Evolutionary conservation across 441 rosid species (phyloP).

Genomic region (Pelargonium myrrhifolium): DNA sequence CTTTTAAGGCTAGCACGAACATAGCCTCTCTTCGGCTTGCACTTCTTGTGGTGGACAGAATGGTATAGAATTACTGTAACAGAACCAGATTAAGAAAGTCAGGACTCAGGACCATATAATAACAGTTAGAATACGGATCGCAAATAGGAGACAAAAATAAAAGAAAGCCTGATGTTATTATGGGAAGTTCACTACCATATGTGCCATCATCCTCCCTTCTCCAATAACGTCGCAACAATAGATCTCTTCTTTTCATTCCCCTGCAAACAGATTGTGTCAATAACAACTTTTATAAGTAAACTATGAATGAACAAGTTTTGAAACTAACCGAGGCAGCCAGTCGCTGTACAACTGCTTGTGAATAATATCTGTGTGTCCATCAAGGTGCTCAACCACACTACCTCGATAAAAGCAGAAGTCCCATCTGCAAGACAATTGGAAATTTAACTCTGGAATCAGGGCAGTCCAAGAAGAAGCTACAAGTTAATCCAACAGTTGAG

Average conservation of each 20-base stretch:
- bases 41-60: conserved; percentile 76
- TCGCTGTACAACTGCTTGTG: conserved; percentile 56
- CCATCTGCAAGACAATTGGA: conserved; percentile 53
- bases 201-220: conserved; percentile 96
- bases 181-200: conserved; percentile 42
- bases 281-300: background rate
- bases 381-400: conserved; percentile 74
- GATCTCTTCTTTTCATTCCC: conserved; percentile 79
- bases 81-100: conserved; percentile 12
- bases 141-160: background rate
- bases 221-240: conserved; percentile 80
- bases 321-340: conserved; percentile 70
- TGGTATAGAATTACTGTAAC: conserved; percentile 73
- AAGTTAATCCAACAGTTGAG: background rate
- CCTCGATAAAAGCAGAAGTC: conserved; percentile 75
- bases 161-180: background rate
- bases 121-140: background rate
- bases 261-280: conserved; percentile 23
- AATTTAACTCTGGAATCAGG: conserved; percentile 14
- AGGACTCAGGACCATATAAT: too few relatives aligned
- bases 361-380: conserved; percentile 84
- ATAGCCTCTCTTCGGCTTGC: conserved; percentile 59
- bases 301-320: background rate
- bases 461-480: background rate
- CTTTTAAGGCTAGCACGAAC: conserved; percentile 88